Percentiles rank a stretch among this genome's conserved stretches.
phyloP scores from a whole-genome alignment of 1,284 basidiomycete species.

The Pholiota adiposa region DNA sequence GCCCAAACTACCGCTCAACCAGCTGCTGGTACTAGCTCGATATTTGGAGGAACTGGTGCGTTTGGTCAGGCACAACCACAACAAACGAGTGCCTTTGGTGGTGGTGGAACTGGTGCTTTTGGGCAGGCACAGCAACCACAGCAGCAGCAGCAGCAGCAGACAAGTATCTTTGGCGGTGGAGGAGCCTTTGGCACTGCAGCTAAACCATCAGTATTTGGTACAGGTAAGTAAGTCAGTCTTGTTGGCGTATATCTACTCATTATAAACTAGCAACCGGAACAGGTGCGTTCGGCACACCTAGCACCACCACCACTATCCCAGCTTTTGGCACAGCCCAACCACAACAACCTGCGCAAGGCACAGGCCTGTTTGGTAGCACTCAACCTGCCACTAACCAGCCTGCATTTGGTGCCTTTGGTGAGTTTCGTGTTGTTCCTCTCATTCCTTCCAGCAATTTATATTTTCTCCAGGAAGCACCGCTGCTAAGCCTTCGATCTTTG shows the following conservation, averaged over 20 bases:
- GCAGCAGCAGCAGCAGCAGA: slow-evolving; percentile 16
- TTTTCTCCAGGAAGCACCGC: slow-evolving; percentile 13
- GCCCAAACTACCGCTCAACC: slow-evolving; percentile 21
- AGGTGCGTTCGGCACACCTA: slow-evolving; percentile 23
- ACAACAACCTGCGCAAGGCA: slow-evolving; percentile 22
- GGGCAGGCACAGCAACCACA: slow-evolving; percentile 34
- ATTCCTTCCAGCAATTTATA: not conserved
- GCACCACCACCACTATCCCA: slow-evolving; percentile 22
- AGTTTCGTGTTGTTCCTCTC: not conserved
- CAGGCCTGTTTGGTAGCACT: slow-evolving; percentile 2
- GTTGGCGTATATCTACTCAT: slow-evolving; percentile 13
- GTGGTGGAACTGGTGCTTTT: slow-evolving; percentile 42
- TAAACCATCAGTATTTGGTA: slow-evolving; percentile 50
- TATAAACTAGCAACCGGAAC: slow-evolving; percentile 34
- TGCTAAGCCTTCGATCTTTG: slow-evolving; percentile 32
- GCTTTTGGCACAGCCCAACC: slow-evolving; percentile 23
- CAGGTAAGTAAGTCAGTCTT: slow-evolving; percentile 29
- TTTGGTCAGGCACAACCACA: slow-evolving; percentile 34
- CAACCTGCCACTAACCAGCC: slow-evolving; percentile 7
- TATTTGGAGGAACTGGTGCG: slow-evolving; percentile 42
- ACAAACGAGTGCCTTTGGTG: slow-evolving; percentile 36
- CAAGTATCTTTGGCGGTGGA: slow-evolving; percentile 34
- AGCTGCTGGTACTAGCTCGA: slow-evolving; percentile 28
- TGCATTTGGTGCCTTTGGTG: slow-evolving; percentile 6
- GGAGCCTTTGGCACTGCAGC: slow-evolving; percentile 42